Conservation (phyloP, 2,329 filamentous ascomycete genomes). For the Hawksworthiomyces lignivorus region DNA sequence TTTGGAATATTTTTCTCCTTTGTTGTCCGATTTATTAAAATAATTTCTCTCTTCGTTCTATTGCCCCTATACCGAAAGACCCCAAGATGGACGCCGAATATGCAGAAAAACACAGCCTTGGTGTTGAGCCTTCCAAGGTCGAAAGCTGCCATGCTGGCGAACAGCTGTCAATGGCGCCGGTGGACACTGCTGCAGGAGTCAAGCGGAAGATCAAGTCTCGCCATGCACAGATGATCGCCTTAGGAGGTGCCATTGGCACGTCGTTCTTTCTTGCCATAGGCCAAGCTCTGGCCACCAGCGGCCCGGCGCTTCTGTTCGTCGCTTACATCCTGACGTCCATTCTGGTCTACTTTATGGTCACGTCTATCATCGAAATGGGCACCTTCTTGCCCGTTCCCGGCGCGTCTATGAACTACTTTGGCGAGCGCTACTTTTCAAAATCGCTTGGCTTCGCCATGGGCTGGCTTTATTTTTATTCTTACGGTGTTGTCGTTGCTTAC, state of each 20-base stretch:
- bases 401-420: constrained; percentile 60
- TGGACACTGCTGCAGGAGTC: too few species aligned
- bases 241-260: constrained; percentile 30
- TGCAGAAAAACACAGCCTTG: too few species aligned
- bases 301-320: constrained; percentile 32
- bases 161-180: too few species aligned
- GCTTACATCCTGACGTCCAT: constrained; percentile 32
- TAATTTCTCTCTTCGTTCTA: too few species aligned
- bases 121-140: too few species aligned
- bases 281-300: constrained; percentile 38
- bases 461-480: constrained; percentile 42
- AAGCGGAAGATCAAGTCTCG: constrained; percentile 7
- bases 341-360: constrained; percentile 57
- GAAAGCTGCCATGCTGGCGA: too few species aligned
- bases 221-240: constrained; percentile 26
- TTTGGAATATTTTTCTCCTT: too few species aligned
- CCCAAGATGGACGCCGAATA: too few species aligned
- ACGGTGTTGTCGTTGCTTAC: constrained; percentile 29
- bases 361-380: constrained; percentile 61
- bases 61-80: too few species aligned
- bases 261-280: constrained; percentile 45
- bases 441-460: constrained; percentile 26
- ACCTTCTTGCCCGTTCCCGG: constrained; percentile 55
- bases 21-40: too few species aligned
- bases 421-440: constrained; percentile 32